Base-by-base conservation (phyloP, 1,284 basidiomycete species). In the Uromyces viciae-fabae region DNA sequence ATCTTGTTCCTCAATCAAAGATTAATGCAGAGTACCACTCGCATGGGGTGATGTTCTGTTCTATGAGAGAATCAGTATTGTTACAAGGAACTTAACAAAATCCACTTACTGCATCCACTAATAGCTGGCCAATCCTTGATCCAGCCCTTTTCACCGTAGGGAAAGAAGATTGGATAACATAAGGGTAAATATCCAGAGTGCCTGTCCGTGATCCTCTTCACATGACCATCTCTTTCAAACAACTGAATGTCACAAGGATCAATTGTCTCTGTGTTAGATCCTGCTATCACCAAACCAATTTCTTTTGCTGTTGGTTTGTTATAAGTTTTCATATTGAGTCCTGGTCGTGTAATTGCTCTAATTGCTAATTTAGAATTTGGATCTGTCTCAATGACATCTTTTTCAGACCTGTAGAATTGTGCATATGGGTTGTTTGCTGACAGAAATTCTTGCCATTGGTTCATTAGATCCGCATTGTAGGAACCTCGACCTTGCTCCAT, bases 101-200 rank as follows among this genome's bases (percentile, higher is more conserved):
- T 4, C 17, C 15, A 52, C 71, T 38, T 19, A 38, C 33, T 52
- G 11, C 33, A 9, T 33, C 31, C 38, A 3, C 17, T 76, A n/a
- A 22, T n/a, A 1, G n/a, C 25, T 36, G 40, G 38, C 22, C 36
- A 64, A 8, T 33, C 25, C 5, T 9, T 28, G 17, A 54, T 74
- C 72, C 72, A 40, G 8, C 38, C 38, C 52, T 74, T 46, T 38
- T 54, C 49, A 17, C 72, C 54, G 40, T 40, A 25, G 22, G 72
- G 72, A 60, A 74, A 74, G 19, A 74, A 74, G 9, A 40, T 22
- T 9, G 72, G 72, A 28, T 38, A 74, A 8, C 72, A 33, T n/a
- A 74, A 54, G 5, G 72, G 31, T 19, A 74, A 25, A 25, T 74
- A 74, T 15, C 72, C 72, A 8, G 46, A 17, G 25, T 36, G 52